Percentiles rank a stretch among this genome's conserved stretches.
Evolutionary conservation across 2,329 filamentous ascomycete genomes (phyloP).

Genomic region (Graphium sp.): DNA sequence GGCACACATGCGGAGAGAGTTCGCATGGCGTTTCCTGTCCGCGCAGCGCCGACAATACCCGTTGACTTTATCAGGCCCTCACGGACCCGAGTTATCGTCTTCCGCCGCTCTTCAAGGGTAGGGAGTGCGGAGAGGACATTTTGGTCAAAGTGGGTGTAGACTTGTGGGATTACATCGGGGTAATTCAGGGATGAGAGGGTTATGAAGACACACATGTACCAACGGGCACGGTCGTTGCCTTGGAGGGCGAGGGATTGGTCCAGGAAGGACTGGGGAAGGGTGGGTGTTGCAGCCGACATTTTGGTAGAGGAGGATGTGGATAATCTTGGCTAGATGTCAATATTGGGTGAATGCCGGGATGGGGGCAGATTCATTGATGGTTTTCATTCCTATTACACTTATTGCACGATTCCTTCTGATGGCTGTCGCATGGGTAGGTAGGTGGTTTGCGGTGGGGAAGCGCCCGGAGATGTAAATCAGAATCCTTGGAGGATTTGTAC

Average conservation of each 20-base stretch:
- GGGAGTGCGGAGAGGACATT: conserved; percentile 3
- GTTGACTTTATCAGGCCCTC: conserved; percentile 7
- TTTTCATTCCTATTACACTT: no score
- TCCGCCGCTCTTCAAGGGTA: conserved; percentile 3
- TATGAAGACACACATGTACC: conserved; percentile 7
- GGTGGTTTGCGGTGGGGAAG: no score
- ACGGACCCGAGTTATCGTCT: conserved; percentile 3
- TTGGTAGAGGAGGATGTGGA: no score
- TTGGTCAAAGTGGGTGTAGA: conserved; percentile 5
- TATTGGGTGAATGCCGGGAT: no score
- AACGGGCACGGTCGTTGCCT: conserved; percentile 2
- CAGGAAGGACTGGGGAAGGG: conserved; percentile 2
- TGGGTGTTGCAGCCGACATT: conserved; percentile 3
- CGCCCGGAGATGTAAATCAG: no score
- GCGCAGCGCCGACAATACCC: conserved; percentile 6
- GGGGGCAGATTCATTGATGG: no score
- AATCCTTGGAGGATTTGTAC: no score
- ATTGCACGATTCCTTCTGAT: no score
- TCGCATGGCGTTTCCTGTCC: conserved; percentile 7
- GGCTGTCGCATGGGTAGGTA: no score
- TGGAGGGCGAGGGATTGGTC: conserved; percentile 1
- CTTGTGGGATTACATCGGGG: conserved; percentile 6
- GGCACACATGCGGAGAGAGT: conserved; percentile 5
- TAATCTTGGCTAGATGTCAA: no score
- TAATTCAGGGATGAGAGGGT: conserved; percentile 7